Conservation (phyloP, 495 filamentous ascomycete species). For the Tuber brumale region DNA sequence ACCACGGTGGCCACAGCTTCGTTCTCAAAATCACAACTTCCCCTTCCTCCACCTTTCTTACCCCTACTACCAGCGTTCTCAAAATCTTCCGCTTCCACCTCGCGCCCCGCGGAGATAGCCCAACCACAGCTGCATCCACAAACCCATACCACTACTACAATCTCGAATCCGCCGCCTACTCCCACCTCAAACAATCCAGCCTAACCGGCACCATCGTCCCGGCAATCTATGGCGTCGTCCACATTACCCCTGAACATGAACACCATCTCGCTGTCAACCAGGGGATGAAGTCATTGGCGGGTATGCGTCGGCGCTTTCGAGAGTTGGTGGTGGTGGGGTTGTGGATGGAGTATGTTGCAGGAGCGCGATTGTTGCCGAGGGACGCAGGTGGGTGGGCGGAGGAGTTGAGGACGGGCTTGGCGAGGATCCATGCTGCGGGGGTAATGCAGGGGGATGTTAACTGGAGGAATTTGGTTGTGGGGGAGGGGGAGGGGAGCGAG, state of each 20-base stretch:
- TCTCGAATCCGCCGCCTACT: conserved; percentile 16
- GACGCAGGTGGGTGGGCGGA: conserved; percentile 3
- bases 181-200: conserved; percentile 4
- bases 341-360: conserved; percentile 22
- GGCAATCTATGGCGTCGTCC: conserved; percentile 12
- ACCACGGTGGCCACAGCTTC: conserved; percentile 27
- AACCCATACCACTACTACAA: conserved; percentile 17
- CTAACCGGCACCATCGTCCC: conserved; percentile 13
- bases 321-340: conserved; percentile 10
- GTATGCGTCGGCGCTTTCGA: not conserved
- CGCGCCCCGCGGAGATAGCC: not conserved
- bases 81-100: conserved; percentile 5
- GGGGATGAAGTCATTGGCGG: not conserved
- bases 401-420: conserved; percentile 7
- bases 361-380: conserved; percentile 2
- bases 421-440: conserved; percentile 16
- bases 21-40: conserved; percentile 18
- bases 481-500: not conserved
- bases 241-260: conserved; percentile 19
- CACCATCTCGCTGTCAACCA: not conserved
- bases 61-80: not conserved
- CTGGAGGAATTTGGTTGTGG: conserved; percentile 25
- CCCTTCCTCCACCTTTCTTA: not conserved
- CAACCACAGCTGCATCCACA: not conserved
- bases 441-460: conserved; percentile 23